phyloP scores from a whole-genome alignment of 73 alveolate genomes.

The Symbiodinium natans region DNA sequence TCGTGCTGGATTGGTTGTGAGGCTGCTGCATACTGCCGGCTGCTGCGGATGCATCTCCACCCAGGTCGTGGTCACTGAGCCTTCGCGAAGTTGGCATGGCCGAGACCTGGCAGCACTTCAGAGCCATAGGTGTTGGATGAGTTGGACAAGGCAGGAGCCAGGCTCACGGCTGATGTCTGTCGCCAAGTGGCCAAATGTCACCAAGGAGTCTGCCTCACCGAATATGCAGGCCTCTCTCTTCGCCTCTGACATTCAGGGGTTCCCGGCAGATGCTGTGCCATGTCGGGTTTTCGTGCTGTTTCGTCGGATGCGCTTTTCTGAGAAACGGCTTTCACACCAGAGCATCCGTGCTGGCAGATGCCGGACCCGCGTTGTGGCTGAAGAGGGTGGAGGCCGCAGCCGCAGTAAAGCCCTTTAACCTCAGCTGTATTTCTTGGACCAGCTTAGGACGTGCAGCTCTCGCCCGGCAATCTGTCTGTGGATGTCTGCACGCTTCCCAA shows the following conservation, averaged over 20 bases:
- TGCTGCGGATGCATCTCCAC: neutral
- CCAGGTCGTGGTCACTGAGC: neutral
- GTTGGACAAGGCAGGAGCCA: no score
- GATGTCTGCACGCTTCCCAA: neutral
- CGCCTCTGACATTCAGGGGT: no score
- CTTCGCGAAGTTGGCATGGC: slow-evolving; percentile 4
- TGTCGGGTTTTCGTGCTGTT: no score
- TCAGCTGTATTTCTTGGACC: neutral
- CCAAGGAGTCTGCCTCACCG: neutral
- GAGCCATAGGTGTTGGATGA: no score
- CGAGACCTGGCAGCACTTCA: no score
- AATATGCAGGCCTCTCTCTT: neutral
- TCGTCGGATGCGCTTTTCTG: no score
- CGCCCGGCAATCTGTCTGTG: neutral
- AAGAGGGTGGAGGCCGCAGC: neutral
- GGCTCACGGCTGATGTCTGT: no score
- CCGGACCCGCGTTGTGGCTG: neutral
- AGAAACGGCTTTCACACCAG: no score
- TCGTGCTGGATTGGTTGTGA: neutral
- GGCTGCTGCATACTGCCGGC: neutral
- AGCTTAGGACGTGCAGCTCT: neutral
- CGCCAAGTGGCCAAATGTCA: no score
- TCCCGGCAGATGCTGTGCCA: no score
- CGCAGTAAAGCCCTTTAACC: neutral
- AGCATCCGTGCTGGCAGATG: neutral